Evolutionary conservation across 306 rosid species (phyloP).

Genomic region (Fragaria nilgerrensis): DNA sequence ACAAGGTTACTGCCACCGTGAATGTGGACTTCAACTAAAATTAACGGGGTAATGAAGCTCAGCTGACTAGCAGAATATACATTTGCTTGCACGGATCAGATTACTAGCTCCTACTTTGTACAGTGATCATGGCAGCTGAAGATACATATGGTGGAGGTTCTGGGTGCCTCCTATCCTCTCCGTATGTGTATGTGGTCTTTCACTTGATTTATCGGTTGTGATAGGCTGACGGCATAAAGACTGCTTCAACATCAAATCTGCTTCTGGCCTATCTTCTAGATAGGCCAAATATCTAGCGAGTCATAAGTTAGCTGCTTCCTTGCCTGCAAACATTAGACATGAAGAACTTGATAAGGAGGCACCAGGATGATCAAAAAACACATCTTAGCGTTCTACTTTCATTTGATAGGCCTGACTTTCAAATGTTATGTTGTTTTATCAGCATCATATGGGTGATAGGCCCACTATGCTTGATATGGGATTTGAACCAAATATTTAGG

Average conservation of each 20-base stretch:
- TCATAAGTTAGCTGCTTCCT: not conserved
- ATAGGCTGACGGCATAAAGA: not conserved
- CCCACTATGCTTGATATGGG: not conserved
- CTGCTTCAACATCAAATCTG: conserved; percentile 7
- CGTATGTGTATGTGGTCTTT: not conserved
- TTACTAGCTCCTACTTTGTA: not conserved
- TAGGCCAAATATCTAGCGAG: not conserved
- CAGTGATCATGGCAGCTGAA: not conserved
- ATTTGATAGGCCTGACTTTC: not conserved
- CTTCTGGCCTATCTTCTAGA: not conserved
- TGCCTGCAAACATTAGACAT: not conserved
- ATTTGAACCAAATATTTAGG: conserved; percentile 7
- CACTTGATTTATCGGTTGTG: not conserved
- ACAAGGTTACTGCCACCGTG: not conserved
- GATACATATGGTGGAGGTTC: not conserved
- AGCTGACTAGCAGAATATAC: conserved; percentile 13
- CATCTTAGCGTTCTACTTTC: not conserved
- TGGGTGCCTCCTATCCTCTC: not conserved
- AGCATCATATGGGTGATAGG: not conserved
- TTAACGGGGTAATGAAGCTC: not conserved
- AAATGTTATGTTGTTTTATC: not conserved
- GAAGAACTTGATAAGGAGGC: not conserved
- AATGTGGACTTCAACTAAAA: not conserved
- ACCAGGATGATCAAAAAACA: not conserved
- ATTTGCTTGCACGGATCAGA: not conserved